phyloP scores from a whole-genome alignment of 1,284 basidiomycete genomes.

The Caloboletus firmus region DNA sequence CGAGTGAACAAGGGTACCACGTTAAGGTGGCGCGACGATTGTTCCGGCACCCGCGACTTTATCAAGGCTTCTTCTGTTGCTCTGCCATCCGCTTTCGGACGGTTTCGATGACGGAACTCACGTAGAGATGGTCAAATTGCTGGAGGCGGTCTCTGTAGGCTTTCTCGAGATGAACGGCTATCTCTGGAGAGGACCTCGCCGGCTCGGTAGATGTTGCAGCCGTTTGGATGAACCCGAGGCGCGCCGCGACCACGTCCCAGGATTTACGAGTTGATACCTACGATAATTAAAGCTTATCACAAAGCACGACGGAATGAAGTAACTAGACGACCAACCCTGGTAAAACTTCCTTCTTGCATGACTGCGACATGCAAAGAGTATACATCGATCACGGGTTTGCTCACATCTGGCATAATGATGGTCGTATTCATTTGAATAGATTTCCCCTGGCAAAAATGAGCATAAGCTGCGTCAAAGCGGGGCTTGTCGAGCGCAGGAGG shows the following conservation, averaged over 20 bases:
- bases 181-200: constrained; percentile 27
- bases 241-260: constrained; percentile 33
- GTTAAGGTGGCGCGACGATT: constrained; percentile 10
- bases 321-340: constrained; percentile 25
- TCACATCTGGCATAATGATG: constrained; percentile 33
- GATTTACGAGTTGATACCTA: constrained; percentile 31
- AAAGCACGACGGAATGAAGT: constrained; percentile 4
- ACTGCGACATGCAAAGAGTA: constrained; percentile 35
- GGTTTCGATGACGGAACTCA: constrained; percentile 34
- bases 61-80: constrained; percentile 34
- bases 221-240: constrained; percentile 31
- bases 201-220: constrained; percentile 23
- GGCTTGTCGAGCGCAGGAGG: constrained; percentile 34
- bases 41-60: constrained; percentile 12
- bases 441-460: constrained; percentile 33
- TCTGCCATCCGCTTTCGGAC: constrained; percentile 37
- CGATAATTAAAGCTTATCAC: constrained; percentile 7
- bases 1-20: constrained; percentile 2
- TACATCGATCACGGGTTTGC: constrained; percentile 31
- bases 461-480: constrained; percentile 34
- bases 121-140: constrained; percentile 38
- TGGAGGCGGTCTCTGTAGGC: constrained; percentile 33
- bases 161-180: constrained; percentile 31
- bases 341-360: constrained; percentile 36
- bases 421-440: constrained; percentile 29